Evolutionary conservation across 169 alveolate species (phyloP).

Genomic region (Haemoproteus tartakovskyi): DNA sequence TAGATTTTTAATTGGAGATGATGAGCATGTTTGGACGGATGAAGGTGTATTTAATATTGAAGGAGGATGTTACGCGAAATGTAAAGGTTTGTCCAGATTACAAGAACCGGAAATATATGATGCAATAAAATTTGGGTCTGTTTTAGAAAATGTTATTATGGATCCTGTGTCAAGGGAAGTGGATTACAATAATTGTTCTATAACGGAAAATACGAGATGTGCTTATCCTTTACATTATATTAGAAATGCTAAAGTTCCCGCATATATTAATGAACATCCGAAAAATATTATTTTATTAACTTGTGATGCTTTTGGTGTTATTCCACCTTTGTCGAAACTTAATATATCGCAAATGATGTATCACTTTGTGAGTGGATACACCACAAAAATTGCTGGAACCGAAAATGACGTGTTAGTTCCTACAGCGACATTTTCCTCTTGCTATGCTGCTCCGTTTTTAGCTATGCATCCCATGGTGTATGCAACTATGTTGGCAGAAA

Average conservation of each 20-base stretch:
- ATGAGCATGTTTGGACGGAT: conserved; percentile 97
- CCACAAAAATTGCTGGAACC: conserved; percentile 94
- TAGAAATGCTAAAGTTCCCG: conserved; percentile 92
- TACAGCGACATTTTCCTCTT: conserved; percentile 94
- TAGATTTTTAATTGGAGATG: conserved; percentile 94
- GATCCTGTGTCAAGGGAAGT: conserved; percentile 85
- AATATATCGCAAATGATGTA: conserved; percentile 89
- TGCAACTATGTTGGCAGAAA: conserved; percentile 83
- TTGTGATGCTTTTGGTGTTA: conserved; percentile 96
- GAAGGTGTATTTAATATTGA: conserved; percentile 95
- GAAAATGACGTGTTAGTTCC: conserved; percentile 92
- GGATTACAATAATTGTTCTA: conserved; percentile 85
- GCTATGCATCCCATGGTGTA: conserved; percentile 93
- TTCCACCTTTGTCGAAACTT: conserved; percentile 92
- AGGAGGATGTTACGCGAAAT: conserved; percentile 97
- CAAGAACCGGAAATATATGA: conserved; percentile 95
- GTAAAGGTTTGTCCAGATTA: conserved; percentile 85
- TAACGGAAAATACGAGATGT: conserved; percentile 92
- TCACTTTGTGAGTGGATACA: conserved; percentile 94
- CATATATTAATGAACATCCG: conserved; percentile 91
- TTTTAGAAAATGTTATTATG: conserved; percentile 89
- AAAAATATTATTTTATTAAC: conserved; percentile 90
- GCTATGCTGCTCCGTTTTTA: conserved; percentile 95
- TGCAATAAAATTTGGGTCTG: conserved; percentile 89
- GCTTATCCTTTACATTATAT: conserved; percentile 92